Base-by-base conservation (phyloP, 1,284 basidiomycete genomes). In the Sporisorium reilianum region DNA sequence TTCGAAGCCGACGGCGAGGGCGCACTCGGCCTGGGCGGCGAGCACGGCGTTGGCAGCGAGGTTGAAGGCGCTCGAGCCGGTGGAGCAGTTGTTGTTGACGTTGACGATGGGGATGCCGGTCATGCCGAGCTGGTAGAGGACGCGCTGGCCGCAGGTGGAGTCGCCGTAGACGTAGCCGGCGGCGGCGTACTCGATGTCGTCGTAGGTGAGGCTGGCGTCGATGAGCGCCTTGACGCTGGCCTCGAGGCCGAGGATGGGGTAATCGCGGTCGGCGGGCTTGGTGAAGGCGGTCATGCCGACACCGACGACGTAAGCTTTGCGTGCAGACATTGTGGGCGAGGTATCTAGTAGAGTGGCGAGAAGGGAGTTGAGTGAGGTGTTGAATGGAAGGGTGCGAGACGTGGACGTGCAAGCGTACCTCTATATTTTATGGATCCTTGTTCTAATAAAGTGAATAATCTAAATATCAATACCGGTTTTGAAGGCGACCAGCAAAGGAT, bases 191-290 rank as follows among this genome's bases (percentile, higher is more conserved):
- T 94, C 88, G 32, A 95, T 85, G 0, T 86, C 86, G 80, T 94
- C 93, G 79, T 95, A 95, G 11, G 90, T 93, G 62, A 94, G 89
- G 88, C 92, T 93, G 75, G 93, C 92, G 80, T 94, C 93, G 25
- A 94, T 88, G 22, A 94, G 87, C 0, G 92, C 93, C 80, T 94
- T 94, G 3, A 92, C 92, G 1, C 90, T 89, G 7, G 92, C 93
- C 84, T 94, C 93, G 63, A 94, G 86, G 44, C 80, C 85, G 22
- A 82, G 77, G 56, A 84, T 79, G 55, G 80, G 82, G 65, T 85
- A 86, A 54, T 85, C 85, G 79, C 90, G 88, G 74, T 85, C 85
- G 18, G 88, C 90, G 8, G 91, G 92, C 89, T 93, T 93, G 82
- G 90, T 90, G 85, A 93, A 93, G 22, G 90, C 90, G 0, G 92